Percentiles rank a stretch among this genome's conserved stretches.
Evolutionary conservation across 2,329 filamentous ascomycete genomes (phyloP).

Genomic region (Orbilia ellipsospora): DNA sequence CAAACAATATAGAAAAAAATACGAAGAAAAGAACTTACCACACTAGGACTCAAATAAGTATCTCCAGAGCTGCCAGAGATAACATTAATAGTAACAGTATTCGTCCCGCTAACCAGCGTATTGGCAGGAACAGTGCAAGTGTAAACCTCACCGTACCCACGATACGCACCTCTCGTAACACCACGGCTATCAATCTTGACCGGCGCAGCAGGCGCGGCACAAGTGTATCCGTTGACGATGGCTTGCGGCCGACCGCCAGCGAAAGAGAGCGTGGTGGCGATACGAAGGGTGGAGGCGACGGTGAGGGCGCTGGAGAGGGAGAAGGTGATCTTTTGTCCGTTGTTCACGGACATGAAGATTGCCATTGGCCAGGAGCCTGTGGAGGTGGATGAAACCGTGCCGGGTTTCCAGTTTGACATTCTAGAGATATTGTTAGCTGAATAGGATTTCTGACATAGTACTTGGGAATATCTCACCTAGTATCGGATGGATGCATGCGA

Average conservation of each 20-base stretch:
- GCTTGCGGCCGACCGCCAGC: constrained; percentile 70
- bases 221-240: constrained; percentile 66
- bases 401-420: constrained; percentile 35
- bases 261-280: constrained; percentile 74
- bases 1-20: constrained; percentile 13
- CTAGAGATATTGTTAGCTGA: constrained; percentile 5
- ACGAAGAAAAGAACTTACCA: constrained; percentile 34
- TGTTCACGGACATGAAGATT: constrained; percentile 66
- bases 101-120: constrained; percentile 69
- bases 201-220: constrained; percentile 67
- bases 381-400: constrained; percentile 10
- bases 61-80: constrained; percentile 70
- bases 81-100: constrained; percentile 72
- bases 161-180: constrained; percentile 74
- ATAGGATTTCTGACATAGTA: no score
- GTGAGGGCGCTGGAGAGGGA: constrained; percentile 71
- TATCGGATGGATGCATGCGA: constrained; percentile 75
- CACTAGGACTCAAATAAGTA: constrained; percentile 70
- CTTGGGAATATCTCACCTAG: constrained; percentile 13
- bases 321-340: constrained; percentile 62
- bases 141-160: constrained; percentile 73
- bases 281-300: constrained; percentile 69
- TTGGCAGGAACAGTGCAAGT: constrained; percentile 71
- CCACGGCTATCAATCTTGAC: constrained; percentile 73
- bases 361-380: constrained; percentile 71